A percentile compares a stretch with the other conserved stretches of the same genome.
These are phyloP conservation scores for Yamadazyma aaseri DNA, from an alignment of 1,139 yeast species.

Conservation along the genomic window DNA sequence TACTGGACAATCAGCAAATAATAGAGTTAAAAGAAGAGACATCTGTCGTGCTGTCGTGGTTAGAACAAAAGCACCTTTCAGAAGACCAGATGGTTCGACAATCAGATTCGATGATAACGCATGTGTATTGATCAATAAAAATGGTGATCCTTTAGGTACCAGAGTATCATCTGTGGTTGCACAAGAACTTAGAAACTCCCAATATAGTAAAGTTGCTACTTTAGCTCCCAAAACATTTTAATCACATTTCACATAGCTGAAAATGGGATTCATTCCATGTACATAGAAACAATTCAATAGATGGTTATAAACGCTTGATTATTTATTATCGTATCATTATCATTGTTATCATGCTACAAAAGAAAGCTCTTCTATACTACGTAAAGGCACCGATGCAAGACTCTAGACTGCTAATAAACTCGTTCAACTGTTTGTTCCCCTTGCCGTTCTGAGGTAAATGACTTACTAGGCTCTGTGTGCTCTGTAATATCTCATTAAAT, in stretches of 20 bases:
- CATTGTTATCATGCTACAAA: neutral
- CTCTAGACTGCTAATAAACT: conserved; percentile 24
- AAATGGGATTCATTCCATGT: neutral
- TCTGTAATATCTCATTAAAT: conserved; percentile 17
- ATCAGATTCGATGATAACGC: conserved; percentile 95
- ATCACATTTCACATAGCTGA: conserved; percentile 7
- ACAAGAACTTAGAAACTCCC: conserved; percentile 81
- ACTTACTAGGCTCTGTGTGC: conserved; percentile 17
- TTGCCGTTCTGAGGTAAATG: conserved; percentile 17
- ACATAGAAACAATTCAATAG: too few species aligned
- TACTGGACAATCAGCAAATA: conserved; percentile 68
- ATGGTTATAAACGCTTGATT: too few species aligned
- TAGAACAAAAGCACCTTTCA: conserved; percentile 83
- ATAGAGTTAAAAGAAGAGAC: conserved; percentile 91
- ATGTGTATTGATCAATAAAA: conserved; percentile 88
- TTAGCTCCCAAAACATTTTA: conserved; percentile 86
- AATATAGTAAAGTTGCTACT: conserved; percentile 82
- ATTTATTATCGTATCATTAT: neutral
- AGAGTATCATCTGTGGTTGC: conserved; percentile 92
- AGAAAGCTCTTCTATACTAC: neutral
- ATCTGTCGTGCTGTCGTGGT: conserved; percentile 95
- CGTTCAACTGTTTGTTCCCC: conserved; percentile 19
- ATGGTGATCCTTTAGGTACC: conserved; percentile 92
- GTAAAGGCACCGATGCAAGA: conserved; percentile 25
- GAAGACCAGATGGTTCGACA: conserved; percentile 84